Evolutionary conservation across 2,329 filamentous ascomycete genomes (phyloP).

Genomic region (Pezicula neosporulosa): DNA sequence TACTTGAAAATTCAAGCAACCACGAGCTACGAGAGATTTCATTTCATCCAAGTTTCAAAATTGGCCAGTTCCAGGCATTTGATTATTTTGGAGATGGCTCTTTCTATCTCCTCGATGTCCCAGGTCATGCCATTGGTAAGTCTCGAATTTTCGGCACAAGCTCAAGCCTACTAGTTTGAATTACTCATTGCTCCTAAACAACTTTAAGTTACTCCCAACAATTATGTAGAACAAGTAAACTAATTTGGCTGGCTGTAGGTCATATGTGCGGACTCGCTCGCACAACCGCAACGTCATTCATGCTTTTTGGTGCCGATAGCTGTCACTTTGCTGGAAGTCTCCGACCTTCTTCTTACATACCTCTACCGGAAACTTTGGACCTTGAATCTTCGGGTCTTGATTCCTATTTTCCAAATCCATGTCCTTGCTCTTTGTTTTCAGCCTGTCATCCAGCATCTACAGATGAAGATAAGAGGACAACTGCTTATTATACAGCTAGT

Average conservation of each 20-base stretch:
- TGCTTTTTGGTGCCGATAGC: conserved; percentile 39
- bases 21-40: conserved; percentile 19
- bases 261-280: conserved; percentile 40
- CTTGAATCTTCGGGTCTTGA: background rate
- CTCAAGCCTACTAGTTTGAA: too few relatives aligned
- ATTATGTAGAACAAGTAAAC: too few relatives aligned
- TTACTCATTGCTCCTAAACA: too few relatives aligned
- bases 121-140: conserved; percentile 37
- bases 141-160: too few relatives aligned
- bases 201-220: too few relatives aligned
- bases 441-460: background rate
- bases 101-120: conserved; percentile 47
- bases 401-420: background rate
- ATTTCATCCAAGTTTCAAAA: conserved; percentile 25
- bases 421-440: background rate
- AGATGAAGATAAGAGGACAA: background rate
- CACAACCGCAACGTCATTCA: conserved; percentile 34
- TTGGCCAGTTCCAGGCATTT: conserved; percentile 40
- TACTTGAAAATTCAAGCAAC: conserved; percentile 9
- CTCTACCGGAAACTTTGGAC: background rate
- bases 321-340: conserved; percentile 27
- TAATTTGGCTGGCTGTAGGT: conserved; percentile 5
- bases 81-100: conserved; percentile 55
- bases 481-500: background rate
- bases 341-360: background rate